Percentiles rank a stretch among this genome's conserved stretches.
Evolutionary conservation across 495 filamentous ascomycete genomes (phyloP).

Genomic region (Penicillium verhagenii): DNA sequence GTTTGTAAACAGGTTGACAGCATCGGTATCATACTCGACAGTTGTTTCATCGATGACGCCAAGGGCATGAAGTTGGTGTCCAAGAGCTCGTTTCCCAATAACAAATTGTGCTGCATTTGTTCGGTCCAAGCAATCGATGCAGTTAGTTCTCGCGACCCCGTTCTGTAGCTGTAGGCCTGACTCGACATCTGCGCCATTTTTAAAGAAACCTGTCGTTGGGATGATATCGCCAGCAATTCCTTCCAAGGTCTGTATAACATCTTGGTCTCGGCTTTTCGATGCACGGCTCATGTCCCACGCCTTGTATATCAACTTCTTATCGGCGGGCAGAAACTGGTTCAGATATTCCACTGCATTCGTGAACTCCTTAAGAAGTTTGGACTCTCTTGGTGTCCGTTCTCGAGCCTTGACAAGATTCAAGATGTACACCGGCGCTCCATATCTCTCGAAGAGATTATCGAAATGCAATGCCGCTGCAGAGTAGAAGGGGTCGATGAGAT

Average conservation of each 20-base stretch:
- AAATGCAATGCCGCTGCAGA: conserved; percentile 95
- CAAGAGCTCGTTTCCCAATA: conserved; percentile 92
- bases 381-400: conserved; percentile 89
- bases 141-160: conserved; percentile 92
- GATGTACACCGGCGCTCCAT: conserved; percentile 86
- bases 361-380: conserved; percentile 85
- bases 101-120: conserved; percentile 98
- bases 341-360: conserved; percentile 86
- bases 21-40: conserved; percentile 92
- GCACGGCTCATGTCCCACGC: conserved; percentile 99
- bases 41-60: conserved; percentile 77
- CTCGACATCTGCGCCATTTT: conserved; percentile 72
- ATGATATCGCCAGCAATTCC: conserved; percentile 84
- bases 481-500: conserved; percentile 93
- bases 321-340: conserved; percentile 85
- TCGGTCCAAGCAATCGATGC: conserved; percentile 94
- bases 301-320: conserved; percentile 85
- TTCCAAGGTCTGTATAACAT: conserved; percentile 91
- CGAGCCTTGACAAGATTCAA: conserved; percentile 92
- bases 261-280: conserved; percentile 90
- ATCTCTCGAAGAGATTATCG: conserved; percentile 91
- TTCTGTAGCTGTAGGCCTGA: conserved; percentile 75
- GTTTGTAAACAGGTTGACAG: conserved; percentile 91
- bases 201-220: conserved; percentile 86
- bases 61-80: conserved; percentile 88